phyloP scores from a whole-genome alignment of 306 rosid genomes.

The Oemleria cerasiformis region DNA sequence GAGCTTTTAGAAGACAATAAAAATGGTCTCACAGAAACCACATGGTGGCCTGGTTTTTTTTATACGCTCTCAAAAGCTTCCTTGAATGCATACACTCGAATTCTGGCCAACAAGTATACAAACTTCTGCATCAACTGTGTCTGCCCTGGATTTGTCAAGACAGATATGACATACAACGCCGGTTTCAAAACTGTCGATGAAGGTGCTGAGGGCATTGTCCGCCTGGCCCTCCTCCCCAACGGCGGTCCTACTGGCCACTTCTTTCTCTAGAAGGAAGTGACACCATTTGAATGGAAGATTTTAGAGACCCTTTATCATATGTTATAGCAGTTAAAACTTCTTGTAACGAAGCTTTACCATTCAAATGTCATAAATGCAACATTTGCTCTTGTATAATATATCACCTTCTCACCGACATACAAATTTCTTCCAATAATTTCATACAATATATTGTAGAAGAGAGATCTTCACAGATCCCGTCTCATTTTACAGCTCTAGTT shows the following conservation, averaged over 20 bases:
- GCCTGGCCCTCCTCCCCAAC: conserved; percentile 34
- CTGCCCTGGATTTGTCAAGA: too few relatives aligned
- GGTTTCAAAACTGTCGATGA: conserved; percentile 36
- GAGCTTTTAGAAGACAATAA: conserved; percentile 27
- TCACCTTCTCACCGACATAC: too few relatives aligned
- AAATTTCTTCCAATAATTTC: too few relatives aligned
- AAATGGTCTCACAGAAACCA: conserved; percentile 33
- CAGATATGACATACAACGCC: too few relatives aligned
- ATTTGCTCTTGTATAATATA: too few relatives aligned
- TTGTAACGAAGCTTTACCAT: too few relatives aligned
- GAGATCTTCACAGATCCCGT: too few relatives aligned
- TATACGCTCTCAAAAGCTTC: conserved; percentile 39
- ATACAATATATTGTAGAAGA: too few relatives aligned
- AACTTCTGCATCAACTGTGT: conserved; percentile 36
- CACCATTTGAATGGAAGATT: not conserved
- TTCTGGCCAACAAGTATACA: conserved; percentile 34
- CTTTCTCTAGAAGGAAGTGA: conserved; percentile 22
- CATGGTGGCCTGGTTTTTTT: conserved; percentile 25
- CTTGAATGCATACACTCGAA: conserved; percentile 36
- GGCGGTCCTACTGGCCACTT: conserved; percentile 44
- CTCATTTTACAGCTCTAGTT: too few relatives aligned
- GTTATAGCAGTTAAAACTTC: too few relatives aligned
- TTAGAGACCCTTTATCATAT: not conserved
- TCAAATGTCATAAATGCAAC: too few relatives aligned
- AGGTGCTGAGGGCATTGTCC: conserved; percentile 36